Evolutionary conservation across 345 rosid species (phyloP).

Genomic region (Linum lewisii): DNA sequence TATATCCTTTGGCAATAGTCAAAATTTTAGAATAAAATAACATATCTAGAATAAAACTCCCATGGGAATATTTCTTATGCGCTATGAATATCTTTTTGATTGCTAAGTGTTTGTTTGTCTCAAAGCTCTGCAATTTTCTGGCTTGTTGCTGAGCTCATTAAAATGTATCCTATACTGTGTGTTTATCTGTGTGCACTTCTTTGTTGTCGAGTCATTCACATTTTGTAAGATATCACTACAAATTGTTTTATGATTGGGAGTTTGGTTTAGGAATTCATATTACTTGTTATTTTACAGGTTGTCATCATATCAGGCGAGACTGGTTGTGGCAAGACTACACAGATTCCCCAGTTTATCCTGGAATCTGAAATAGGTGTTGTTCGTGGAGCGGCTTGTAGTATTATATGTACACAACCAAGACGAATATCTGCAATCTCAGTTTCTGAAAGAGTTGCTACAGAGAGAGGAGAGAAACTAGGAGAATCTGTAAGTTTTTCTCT

Average conservation of each 20-base stretch:
- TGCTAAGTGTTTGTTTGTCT: no score
- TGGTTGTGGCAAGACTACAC: slow-evolving; percentile 99
- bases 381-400: slow-evolving; percentile 68
- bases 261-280: background rate
- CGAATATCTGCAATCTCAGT: slow-evolving; percentile 90
- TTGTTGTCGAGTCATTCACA: no score
- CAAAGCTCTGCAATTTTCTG: background rate
- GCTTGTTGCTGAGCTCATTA: background rate
- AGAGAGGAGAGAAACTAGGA: slow-evolving; percentile 92
- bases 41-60: no score
- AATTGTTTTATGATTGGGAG: background rate
- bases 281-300: slow-evolving; percentile 40
- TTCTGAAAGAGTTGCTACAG: slow-evolving; percentile 88
- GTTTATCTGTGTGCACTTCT: no score
- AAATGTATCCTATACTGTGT: no score
- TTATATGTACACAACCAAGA: slow-evolving; percentile 94
- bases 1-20: no score
- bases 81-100: no score
- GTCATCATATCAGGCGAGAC: slow-evolving; percentile 88
- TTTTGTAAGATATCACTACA: background rate
- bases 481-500: slow-evolving; percentile 64
- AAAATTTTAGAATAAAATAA: no score
- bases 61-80: no score
- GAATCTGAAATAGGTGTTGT: slow-evolving; percentile 64
- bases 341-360: slow-evolving; percentile 82